Evolutionary conservation across 2,329 filamentous ascomycete genomes (phyloP).

Genomic region (Paramyrothecium roridum): DNA sequence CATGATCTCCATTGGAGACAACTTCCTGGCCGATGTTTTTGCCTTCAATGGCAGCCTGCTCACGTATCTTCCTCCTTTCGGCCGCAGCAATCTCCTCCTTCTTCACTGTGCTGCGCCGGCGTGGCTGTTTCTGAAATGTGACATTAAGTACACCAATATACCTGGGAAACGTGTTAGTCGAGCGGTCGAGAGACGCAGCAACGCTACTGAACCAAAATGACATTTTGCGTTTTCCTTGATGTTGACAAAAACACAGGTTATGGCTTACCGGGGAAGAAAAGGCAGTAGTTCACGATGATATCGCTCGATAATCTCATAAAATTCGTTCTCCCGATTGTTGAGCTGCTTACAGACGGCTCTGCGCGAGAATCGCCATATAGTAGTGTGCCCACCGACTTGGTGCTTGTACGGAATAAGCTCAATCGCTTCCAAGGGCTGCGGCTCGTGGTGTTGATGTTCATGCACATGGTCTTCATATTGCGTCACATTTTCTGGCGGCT

Average conservation of each 20-base stretch:
- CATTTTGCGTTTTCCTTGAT: no score
- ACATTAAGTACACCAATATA: slow-evolving; percentile 98
- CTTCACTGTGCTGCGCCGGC: slow-evolving; percentile 56
- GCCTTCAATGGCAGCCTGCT: slow-evolving; percentile 13
- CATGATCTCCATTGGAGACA: slow-evolving; percentile 6
- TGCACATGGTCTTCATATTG: slow-evolving; percentile 47
- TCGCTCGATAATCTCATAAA: slow-evolving; percentile 93
- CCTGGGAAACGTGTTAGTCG: slow-evolving; percentile 39
- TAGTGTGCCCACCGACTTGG: slow-evolving; percentile 95
- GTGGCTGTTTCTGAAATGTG: slow-evolving; percentile 81
- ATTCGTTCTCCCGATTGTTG: slow-evolving; percentile 97
- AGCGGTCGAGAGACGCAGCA: no score
- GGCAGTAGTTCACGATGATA: slow-evolving; percentile 85
- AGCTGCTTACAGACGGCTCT: slow-evolving; percentile 96
- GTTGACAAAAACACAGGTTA: not conserved
- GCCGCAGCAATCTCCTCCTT: slow-evolving; percentile 40
- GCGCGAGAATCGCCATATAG: slow-evolving; percentile 91
- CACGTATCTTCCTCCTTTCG: slow-evolving; percentile 33
- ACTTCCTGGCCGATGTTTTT: not conserved
- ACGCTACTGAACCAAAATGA: no score
- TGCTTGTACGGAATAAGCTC: slow-evolving; percentile 96
- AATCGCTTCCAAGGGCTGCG: slow-evolving; percentile 78
- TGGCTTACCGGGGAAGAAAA: slow-evolving; percentile 77
- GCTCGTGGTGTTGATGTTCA: slow-evolving; percentile 47
- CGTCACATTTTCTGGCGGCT: slow-evolving; percentile 32